A percentile compares a stretch with the other conserved stretches of the same genome.
These are phyloP conservation scores for Podospora bellae-mahoneyi DNA, from an alignment of 495 filamentous ascomycete genomes.

Conservation along the genomic window DNA sequence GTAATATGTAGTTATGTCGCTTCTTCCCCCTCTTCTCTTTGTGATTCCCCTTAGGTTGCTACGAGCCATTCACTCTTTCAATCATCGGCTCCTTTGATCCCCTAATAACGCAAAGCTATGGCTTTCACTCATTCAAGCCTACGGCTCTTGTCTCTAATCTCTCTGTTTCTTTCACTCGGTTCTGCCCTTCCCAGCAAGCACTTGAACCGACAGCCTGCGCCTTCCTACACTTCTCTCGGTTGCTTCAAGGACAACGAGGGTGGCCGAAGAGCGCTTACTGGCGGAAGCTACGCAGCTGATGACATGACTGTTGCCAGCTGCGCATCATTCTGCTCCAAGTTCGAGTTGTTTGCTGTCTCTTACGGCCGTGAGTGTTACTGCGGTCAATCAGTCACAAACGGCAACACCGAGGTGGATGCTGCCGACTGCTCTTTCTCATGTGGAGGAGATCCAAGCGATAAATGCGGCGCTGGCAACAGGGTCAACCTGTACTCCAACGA, in stretches of 20 bases:
- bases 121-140: constrained; percentile 12
- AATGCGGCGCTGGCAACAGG: constrained; percentile 48
- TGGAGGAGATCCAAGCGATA: constrained; percentile 41
- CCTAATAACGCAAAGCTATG: neutral
- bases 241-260: constrained; percentile 40
- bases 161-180: neutral
- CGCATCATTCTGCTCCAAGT: constrained; percentile 51
- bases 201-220: neutral
- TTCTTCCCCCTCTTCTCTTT: neutral
- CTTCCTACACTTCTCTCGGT: constrained; percentile 38
- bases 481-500: constrained; percentile 48
- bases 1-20: neutral
- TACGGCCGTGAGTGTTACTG: constrained; percentile 69
- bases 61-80: neutral
- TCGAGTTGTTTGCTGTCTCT: constrained; percentile 58
- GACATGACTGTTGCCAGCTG: constrained; percentile 61
- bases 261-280: constrained; percentile 51
- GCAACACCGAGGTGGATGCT: constrained; percentile 38
- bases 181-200: neutral
- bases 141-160: constrained; percentile 7
- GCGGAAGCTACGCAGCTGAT: constrained; percentile 45
- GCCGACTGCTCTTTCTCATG: constrained; percentile 51
- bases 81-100: neutral
- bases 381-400: constrained; percentile 45
- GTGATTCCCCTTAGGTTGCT: neutral